Percentiles rank a stretch among this genome's conserved stretches.
phyloP scores from a whole-genome alignment of 805 yeast species.

The Metschnikowia bowlesiae region DNA sequence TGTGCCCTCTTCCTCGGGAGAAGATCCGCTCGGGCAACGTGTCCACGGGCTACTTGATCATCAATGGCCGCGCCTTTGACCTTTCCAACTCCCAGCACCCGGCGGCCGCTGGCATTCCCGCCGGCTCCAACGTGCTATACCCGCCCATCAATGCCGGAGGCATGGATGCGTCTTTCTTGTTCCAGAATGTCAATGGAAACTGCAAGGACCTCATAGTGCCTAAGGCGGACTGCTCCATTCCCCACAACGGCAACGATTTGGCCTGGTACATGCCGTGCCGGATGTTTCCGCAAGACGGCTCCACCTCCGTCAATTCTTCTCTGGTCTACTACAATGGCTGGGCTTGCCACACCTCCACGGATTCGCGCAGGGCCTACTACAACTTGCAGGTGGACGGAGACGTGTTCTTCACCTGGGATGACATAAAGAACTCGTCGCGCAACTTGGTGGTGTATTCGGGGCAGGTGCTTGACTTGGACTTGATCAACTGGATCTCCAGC shows the following conservation, averaged over 20 bases:
- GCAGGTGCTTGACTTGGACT: constrained; percentile 73
- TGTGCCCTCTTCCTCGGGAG: constrained; percentile 47
- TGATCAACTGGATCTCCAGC: constrained; percentile 68
- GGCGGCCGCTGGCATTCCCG: constrained; percentile 69
- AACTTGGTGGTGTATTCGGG: constrained; percentile 88
- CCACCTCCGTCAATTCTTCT: constrained; percentile 61
- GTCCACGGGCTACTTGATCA: constrained; percentile 55
- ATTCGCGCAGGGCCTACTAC: constrained; percentile 69
- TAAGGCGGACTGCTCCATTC: constrained; percentile 64
- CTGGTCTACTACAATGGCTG: constrained; percentile 70
- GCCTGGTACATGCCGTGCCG: constrained; percentile 99
- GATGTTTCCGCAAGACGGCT: constrained; percentile 63
- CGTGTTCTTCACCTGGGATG: constrained; percentile 89
- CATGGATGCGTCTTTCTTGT: constrained; percentile 73
- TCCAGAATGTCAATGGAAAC: constrained; percentile 89
- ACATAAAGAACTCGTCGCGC: constrained; percentile 60
- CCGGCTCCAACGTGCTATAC: constrained; percentile 68
- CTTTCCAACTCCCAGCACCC: constrained; percentile 74
- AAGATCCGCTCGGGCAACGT: constrained; percentile 63
- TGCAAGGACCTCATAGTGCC: constrained; percentile 78
- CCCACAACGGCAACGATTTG: constrained; percentile 53
- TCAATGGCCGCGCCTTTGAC: constrained; percentile 80
- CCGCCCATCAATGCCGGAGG: constrained; percentile 91
- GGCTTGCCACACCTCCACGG: constrained; percentile 74
- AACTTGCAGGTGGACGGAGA: constrained; percentile 58